A percentile compares a stretch with the other conserved stretches of the same genome.
Conservation (phyloP, 306 rosid genomes). For the Prunus armeniaca region DNA sequence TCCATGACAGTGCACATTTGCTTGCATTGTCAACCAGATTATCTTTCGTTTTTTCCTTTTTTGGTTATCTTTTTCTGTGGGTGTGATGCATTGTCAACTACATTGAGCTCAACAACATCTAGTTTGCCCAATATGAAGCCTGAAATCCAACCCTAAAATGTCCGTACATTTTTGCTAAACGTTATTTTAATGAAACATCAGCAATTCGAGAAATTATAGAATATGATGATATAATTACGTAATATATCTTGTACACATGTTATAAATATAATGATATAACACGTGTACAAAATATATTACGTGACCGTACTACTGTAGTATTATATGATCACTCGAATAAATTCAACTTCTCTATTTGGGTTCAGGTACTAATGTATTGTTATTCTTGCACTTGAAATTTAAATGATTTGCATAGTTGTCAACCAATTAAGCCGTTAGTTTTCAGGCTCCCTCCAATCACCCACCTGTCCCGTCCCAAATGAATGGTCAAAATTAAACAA, state of each 20-base stretch:
- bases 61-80: background rate
- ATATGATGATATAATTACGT: too few species aligned
- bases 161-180: background rate
- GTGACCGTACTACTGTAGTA: too few species aligned
- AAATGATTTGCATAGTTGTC: background rate
- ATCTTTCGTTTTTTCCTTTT: background rate
- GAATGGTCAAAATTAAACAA: background rate
- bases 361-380: background rate
- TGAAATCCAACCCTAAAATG: background rate
- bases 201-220: too few species aligned
- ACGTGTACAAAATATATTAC: too few species aligned
- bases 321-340: too few species aligned
- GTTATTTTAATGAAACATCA: background rate
- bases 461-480: background rate
- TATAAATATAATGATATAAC: too few species aligned
- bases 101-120: background rate
- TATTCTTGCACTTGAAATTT: background rate
- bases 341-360: background rate
- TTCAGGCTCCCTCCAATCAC: background rate
- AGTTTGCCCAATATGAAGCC: background rate
- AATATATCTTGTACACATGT: accelerated
- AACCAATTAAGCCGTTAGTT: background rate
- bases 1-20: background rate
- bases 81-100: background rate
- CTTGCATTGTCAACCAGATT: background rate